Percentiles rank a stretch among this genome's conserved stretches.
Conservation (phyloP, 257 asterid genomes). For the Vinca minor region DNA sequence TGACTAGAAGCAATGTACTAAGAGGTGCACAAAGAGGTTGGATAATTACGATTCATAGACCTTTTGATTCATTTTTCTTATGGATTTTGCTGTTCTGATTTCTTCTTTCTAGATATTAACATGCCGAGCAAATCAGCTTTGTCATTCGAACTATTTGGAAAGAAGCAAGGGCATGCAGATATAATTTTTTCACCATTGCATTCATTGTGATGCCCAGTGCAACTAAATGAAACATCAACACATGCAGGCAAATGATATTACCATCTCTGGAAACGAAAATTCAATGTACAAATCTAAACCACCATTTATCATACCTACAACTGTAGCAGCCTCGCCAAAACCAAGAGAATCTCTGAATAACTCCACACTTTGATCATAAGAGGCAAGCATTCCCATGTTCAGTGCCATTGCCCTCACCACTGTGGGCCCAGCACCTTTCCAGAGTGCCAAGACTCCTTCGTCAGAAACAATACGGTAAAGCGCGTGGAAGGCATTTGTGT, state of each 20-base stretch:
- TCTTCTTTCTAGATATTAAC: not conserved
- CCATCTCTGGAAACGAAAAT: not conserved
- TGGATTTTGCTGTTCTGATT: not conserved
- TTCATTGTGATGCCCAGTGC: not conserved
- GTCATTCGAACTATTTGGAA: not conserved
- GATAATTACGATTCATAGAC: not conserved
- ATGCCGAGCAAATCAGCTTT: not conserved
- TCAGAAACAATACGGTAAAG: conserved; percentile 63
- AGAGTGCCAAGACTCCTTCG: conserved; percentile 82
- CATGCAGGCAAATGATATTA: not conserved
- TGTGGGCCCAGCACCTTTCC: conserved; percentile 99
- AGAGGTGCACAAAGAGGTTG: not conserved
- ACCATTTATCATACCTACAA: conserved; percentile 45
- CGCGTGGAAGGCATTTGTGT: conserved; percentile 82
- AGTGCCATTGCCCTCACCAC: conserved; percentile 99
- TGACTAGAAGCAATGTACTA: not conserved
- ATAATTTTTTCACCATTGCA: not conserved
- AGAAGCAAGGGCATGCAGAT: not conserved
- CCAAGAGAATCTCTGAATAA: conserved; percentile 64
- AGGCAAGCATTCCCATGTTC: conserved; percentile 99
- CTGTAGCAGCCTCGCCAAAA: conserved; percentile 63
- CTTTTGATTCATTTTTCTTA: not conserved
- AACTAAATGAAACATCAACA: not conserved
- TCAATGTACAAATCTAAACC: not conserved
- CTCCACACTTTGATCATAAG: conserved; percentile 90